Evolutionary conservation across 83 land plant genomes (phyloP), one percentile per base, ranked within the genome.

Genomic region (Thuja plicata): DNA sequence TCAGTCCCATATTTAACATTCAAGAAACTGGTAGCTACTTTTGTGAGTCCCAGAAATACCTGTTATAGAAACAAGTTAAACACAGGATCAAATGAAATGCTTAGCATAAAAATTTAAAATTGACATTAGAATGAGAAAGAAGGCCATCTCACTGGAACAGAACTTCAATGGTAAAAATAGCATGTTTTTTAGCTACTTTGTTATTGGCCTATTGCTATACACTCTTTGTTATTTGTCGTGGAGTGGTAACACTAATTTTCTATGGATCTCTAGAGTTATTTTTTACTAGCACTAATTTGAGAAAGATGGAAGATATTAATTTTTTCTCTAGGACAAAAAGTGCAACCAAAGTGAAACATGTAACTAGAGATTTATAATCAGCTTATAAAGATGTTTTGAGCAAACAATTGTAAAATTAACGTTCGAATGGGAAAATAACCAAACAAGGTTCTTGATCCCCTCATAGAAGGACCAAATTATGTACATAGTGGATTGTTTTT

Each of bases 1-100:
- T 86, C 38, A 86, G 38, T 32, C 87, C 87, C 87, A 86, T 86
- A 34, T 86, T 86, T 34, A 10, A 34, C 13, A 12, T 24, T 74
- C 13, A 9, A 30, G 32, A 73, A 73, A 30, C 35, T 30, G n/a
- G 32, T 32, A 34, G 78, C 34, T 34, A 9, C 16, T 74, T 74
- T 74, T 0, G 37, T 12, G 2, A 74, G 35, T 34, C 78, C 11
- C 5, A 74, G 38, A 74, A 9, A 12, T 74, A 74, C 78, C 78
- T 74, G 38, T 74, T 13, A 74, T 32, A 32, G 17, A 74, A 74
- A 34, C 38, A 74, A 74, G 78, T 34, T 74, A 10, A 50, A 74
- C 16, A 11, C 34, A 34, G 12, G 38, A 74, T 74, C 38, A 74
- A 74, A 74, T 10, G 78, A 74, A 32, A 74, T 34, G 17, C 17